Evolutionary conservation across 768 basidiomycete species (phyloP), one percentile per base, ranked within the genome.

Genomic region (Boletus eberwhitei): DNA sequence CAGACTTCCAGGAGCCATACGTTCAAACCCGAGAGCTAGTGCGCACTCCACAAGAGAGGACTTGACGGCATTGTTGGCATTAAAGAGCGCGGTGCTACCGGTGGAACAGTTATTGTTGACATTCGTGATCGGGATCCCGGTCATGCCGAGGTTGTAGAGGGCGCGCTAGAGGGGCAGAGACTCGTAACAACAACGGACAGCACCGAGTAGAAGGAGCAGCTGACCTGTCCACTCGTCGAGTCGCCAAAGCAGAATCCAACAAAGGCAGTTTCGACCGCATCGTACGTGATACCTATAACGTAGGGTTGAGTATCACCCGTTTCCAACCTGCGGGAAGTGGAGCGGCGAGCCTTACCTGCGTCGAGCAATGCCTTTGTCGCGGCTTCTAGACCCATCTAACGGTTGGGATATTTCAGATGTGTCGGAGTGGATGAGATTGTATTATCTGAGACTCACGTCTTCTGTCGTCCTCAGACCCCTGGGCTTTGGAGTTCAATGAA

Each of bases 21-120:
- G 85, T 69, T 93, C 92, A 60, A 93, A 93, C 12, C 92, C 91
- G 1, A 93, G 81, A 0, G 92, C 91, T 21, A 94, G 74, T 1
- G 86, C 81, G 65, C 90, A 92, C 51, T 89, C 85, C 2, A 75
- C 82, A 52, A 85, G 77, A 14, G 86, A 87, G 38, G 79, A 79
- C 66, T 85, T 88, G 42, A 93, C 82, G 9, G 81, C 77, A 22
- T 79, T 83, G 59, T 86, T 87, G 8, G 87, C 88, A 43, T 87
- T 80, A 68, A 80, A 89, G 21, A 93, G 76, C 6, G 92, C 90
- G 0, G 87, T 79, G 47, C 86, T 87, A 5, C 90, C 90, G 0
- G 90, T 90, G 4, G 90, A 86, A 63, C 90, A 92, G 69, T 90
- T 90, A 72, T 93, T 93, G 75, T 90, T 92, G 40, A 93, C 88